These are phyloP conservation scores for Sophora flavescens DNA, from an alignment of 306 rosid genomes.

Conservation along the genomic window DNA sequence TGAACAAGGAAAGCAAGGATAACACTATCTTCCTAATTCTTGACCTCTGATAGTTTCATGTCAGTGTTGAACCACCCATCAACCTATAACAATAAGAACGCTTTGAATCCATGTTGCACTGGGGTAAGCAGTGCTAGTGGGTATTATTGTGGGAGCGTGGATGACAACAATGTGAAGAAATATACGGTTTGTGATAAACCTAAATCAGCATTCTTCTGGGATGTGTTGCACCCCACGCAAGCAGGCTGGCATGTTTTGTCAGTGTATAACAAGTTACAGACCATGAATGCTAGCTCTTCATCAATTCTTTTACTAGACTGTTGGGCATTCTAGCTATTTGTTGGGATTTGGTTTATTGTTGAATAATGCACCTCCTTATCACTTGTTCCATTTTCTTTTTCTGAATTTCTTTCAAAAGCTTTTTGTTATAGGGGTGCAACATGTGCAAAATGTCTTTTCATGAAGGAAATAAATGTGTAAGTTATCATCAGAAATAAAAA, in stretches of 20 bases:
- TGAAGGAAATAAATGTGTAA: not conserved
- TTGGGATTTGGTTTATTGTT: not conserved
- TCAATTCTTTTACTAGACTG: not conserved
- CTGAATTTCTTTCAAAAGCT: not conserved
- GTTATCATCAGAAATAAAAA: too few species aligned
- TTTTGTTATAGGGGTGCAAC: not conserved
- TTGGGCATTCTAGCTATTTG: not conserved
- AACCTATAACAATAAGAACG: slow-evolving; percentile 49
- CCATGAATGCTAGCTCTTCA: slow-evolving; percentile 1
- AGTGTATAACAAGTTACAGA: slow-evolving; percentile 48
- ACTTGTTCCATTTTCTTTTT: not conserved
- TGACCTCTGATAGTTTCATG: slow-evolving; percentile 62
- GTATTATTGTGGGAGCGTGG: slow-evolving; percentile 62
- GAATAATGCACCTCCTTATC: not conserved
- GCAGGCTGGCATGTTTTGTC: slow-evolving; percentile 80
- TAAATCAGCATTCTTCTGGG: slow-evolving; percentile 74
- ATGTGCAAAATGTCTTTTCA: not conserved
- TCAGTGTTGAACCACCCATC: slow-evolving; percentile 45
- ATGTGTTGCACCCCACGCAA: slow-evolving; percentile 71
- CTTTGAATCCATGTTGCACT: slow-evolving; percentile 67
- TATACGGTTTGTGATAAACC: slow-evolving; percentile 65
- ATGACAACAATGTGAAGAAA: slow-evolving; percentile 52
- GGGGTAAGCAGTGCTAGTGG: slow-evolving; percentile 59
- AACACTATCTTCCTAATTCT: slow-evolving; percentile 52
- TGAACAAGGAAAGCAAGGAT: slow-evolving; percentile 52